A percentile compares a stretch with the other conserved stretches of the same genome.
Conservation (phyloP, 768 basidiomycete species). For the Lactarius trivialis region DNA sequence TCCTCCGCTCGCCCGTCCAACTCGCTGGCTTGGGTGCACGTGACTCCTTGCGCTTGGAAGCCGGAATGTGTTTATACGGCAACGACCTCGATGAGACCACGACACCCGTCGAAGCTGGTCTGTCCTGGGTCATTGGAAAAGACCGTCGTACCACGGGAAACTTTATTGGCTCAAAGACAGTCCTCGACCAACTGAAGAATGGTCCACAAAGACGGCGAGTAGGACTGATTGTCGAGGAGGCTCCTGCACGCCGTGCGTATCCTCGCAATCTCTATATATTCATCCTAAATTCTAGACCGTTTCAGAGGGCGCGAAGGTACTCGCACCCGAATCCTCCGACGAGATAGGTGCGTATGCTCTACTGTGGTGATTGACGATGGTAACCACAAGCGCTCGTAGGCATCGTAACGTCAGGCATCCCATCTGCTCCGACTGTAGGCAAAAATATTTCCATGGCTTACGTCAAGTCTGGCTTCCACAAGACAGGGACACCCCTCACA, state of each 20-base stretch:
- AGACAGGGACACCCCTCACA: conserved; percentile 79
- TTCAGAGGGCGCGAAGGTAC: conserved; percentile 74
- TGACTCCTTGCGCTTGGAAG: conserved; percentile 91
- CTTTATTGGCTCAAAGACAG: conserved; percentile 75
- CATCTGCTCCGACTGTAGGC: conserved; percentile 72
- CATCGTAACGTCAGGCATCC: conserved; percentile 87
- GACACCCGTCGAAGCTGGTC: conserved; percentile 83
- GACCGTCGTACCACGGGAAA: conserved; percentile 61
- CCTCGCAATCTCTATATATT: not conserved
- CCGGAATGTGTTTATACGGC: conserved; percentile 95
- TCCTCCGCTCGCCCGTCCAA: conserved; percentile 63
- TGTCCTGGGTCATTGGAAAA: conserved; percentile 93
- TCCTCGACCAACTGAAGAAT: conserved; percentile 71
- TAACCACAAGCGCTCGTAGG: conserved; percentile 36
- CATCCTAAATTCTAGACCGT: not conserved
- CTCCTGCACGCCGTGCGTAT: conserved; percentile 73
- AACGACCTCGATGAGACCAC: conserved; percentile 86
- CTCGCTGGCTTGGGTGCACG: conserved; percentile 88
- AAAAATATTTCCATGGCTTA: conserved; percentile 98
- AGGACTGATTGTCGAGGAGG: conserved; percentile 75
- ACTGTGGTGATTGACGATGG: not conserved
- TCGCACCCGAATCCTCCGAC: conserved; percentile 46
- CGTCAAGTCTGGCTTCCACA: conserved; percentile 72
- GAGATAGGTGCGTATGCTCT: conserved; percentile 48
- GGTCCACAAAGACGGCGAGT: conserved; percentile 74